A percentile compares a stretch with the other conserved stretches of the same genome.
These are phyloP conservation scores for Citrus maxima DNA, from an alignment of 345 rosid genomes.

Conservation along the genomic window DNA sequence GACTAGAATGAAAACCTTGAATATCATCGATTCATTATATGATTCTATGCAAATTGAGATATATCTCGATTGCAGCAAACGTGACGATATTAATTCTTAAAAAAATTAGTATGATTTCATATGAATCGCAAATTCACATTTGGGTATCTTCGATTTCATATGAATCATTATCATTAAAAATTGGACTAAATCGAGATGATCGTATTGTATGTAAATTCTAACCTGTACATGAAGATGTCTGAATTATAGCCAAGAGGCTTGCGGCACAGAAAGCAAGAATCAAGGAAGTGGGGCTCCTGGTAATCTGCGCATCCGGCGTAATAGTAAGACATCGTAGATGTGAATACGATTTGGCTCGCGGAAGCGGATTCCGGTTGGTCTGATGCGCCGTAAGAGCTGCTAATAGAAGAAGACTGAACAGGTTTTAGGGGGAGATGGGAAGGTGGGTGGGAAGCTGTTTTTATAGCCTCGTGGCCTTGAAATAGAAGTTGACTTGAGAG, in stretches of 20 bases:
- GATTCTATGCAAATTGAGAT: background rate
- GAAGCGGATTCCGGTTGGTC: background rate
- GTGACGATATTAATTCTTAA: too few relatives aligned
- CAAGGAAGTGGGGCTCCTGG: slow-evolving; percentile 60
- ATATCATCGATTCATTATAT: background rate
- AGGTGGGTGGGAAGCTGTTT: background rate
- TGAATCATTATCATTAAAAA: background rate
- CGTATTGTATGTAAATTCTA: background rate
- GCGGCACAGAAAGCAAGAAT: slow-evolving; percentile 66
- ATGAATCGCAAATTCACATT: background rate
- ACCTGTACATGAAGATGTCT: slow-evolving; percentile 96
- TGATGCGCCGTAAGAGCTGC: background rate
- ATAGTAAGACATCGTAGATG: slow-evolving; percentile 26
- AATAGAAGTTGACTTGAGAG: background rate
- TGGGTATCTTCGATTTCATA: background rate
- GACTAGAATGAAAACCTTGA: background rate
- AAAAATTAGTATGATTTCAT: too few relatives aligned
- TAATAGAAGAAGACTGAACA: background rate
- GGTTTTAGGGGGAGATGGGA: background rate
- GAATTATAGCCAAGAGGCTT: slow-evolving; percentile 58
- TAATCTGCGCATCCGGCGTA: slow-evolving; percentile 26
- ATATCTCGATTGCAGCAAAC: too few relatives aligned
- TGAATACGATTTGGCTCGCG: too few relatives aligned
- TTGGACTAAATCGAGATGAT: background rate
- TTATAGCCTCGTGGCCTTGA: background rate